Evolutionary conservation across 768 basidiomycete genomes (phyloP).

Genomic region (Mycena venus): DNA sequence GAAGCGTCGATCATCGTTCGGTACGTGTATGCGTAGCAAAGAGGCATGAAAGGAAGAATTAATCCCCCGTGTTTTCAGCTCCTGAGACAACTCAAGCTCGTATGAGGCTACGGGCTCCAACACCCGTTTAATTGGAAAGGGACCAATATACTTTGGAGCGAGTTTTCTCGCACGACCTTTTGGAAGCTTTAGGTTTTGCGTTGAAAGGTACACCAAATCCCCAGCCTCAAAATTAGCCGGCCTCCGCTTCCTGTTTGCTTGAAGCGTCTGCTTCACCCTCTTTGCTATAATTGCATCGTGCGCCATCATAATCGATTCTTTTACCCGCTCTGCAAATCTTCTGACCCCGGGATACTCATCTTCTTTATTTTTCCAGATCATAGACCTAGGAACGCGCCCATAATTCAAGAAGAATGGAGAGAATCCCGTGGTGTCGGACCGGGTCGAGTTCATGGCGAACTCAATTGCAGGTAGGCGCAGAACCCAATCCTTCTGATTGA

Average conservation of each 20-base stretch:
- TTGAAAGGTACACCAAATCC: slow-evolving; percentile 42
- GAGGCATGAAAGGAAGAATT: no score
- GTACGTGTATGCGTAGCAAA: no score
- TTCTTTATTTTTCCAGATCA: slow-evolving; percentile 27
- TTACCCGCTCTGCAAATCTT: slow-evolving; percentile 19
- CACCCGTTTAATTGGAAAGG: slow-evolving; percentile 30
- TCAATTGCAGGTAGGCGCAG: not conserved
- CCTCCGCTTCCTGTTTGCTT: slow-evolving; percentile 36
- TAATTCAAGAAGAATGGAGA: slow-evolving; percentile 42
- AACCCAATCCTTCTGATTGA: not conserved
- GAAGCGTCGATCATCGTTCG: no score
- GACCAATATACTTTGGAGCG: slow-evolving; percentile 44
- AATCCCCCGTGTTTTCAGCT: no score
- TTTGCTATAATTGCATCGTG: slow-evolving; percentile 44
- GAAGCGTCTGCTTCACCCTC: slow-evolving; percentile 39
- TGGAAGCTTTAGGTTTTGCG: slow-evolving; percentile 35
- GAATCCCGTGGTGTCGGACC: slow-evolving; percentile 38
- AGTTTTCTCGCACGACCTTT: slow-evolving; percentile 46
- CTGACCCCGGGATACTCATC: slow-evolving; percentile 18
- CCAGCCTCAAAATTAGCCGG: slow-evolving; percentile 36
- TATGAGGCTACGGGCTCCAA: no score
- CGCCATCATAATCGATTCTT: slow-evolving; percentile 38
- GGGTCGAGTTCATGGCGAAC: not conserved
- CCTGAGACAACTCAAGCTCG: no score
- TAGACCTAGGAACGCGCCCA: slow-evolving; percentile 34